Conservation (phyloP, 2,329 filamentous ascomycete species). For the Hypomyces rosellus region DNA sequence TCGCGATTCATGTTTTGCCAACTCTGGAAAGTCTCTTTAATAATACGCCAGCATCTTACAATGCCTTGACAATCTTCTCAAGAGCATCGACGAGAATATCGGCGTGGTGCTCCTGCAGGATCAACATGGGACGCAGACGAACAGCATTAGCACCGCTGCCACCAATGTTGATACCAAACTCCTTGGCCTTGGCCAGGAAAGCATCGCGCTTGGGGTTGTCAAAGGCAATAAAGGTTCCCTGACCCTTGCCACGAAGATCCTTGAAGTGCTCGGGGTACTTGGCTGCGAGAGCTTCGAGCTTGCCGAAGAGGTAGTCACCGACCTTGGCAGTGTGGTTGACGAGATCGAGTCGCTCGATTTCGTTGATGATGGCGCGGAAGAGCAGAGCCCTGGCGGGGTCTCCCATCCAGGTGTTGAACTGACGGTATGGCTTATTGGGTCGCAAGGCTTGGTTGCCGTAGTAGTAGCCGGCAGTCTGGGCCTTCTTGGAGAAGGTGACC, state of each 20-base stretch:
- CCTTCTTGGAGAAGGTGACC: constrained; percentile 94
- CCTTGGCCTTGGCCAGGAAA: constrained; percentile 73
- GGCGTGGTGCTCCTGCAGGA: constrained; percentile 87
- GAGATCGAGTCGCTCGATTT: constrained; percentile 71
- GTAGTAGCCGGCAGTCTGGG: constrained; percentile 89
- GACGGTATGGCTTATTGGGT: constrained; percentile 88
- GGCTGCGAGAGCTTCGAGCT: constrained; percentile 59
- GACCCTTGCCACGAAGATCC: constrained; percentile 80
- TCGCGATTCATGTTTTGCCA: too few species aligned
- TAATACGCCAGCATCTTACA: constrained; percentile 12
- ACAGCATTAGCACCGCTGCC: constrained; percentile 72
- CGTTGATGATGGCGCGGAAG: constrained; percentile 78
- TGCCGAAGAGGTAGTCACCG: constrained; percentile 70
- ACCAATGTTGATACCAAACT: constrained; percentile 78
- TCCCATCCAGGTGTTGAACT: constrained; percentile 98
- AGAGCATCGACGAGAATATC: constrained; percentile 74
- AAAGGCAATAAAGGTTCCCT: constrained; percentile 90
- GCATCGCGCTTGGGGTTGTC: constrained; percentile 75
- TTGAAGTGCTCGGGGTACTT: constrained; percentile 71
- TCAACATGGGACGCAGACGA: constrained; percentile 79
- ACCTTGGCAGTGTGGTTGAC: constrained; percentile 71
- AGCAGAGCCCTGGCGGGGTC: constrained; percentile 79
- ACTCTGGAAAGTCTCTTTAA: too few species aligned
- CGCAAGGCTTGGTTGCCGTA: constrained; percentile 72
- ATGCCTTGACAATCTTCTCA: constrained; percentile 62